Percentiles rank a stretch among this genome's conserved stretches.
Conservation (phyloP, 2,329 filamentous ascomycete species). For the Sarocladium strictum region DNA sequence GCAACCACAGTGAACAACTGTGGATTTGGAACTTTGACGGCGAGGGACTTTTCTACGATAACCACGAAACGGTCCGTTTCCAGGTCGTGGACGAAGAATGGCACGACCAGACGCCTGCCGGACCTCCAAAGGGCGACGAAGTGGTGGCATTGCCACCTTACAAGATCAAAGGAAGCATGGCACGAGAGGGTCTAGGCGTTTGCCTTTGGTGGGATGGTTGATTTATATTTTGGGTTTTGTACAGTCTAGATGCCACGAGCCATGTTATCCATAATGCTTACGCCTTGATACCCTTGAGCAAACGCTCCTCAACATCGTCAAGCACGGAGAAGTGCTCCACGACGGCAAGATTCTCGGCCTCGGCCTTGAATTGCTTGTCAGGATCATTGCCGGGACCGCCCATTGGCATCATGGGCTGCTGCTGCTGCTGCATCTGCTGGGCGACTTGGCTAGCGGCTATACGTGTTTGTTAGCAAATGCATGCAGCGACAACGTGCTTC, state of each 20-base stretch:
- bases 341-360: constrained; percentile 93
- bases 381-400: constrained; percentile 92
- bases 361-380: constrained; percentile 87
- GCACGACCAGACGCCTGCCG: constrained; percentile 77
- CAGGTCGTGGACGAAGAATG: constrained; percentile 83
- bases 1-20: constrained; percentile 67
- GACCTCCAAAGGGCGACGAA: constrained; percentile 63
- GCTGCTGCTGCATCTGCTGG: constrained; percentile 74
- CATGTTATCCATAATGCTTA: constrained; percentile 15
- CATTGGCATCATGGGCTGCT: constrained; percentile 43
- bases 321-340: constrained; percentile 90
- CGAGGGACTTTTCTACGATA: constrained; percentile 77
- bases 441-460: constrained; percentile 85
- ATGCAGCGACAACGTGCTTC: not conserved
- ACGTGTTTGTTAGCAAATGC: constrained; percentile 13
- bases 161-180: constrained; percentile 61
- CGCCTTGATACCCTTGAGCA: constrained; percentile 52
- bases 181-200: constrained; percentile 54
- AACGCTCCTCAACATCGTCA: constrained; percentile 78
- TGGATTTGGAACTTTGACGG: constrained; percentile 81
- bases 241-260: constrained; percentile 1
- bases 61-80: constrained; percentile 81
- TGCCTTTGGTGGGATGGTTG: constrained; percentile 57
- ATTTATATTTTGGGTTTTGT: constrained; percentile 6
- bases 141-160: constrained; percentile 70